Percentiles rank a stretch among this genome's conserved stretches.
phyloP scores from a whole-genome alignment of 2,329 filamentous ascomycete genomes.

The Venturia carpophila region DNA sequence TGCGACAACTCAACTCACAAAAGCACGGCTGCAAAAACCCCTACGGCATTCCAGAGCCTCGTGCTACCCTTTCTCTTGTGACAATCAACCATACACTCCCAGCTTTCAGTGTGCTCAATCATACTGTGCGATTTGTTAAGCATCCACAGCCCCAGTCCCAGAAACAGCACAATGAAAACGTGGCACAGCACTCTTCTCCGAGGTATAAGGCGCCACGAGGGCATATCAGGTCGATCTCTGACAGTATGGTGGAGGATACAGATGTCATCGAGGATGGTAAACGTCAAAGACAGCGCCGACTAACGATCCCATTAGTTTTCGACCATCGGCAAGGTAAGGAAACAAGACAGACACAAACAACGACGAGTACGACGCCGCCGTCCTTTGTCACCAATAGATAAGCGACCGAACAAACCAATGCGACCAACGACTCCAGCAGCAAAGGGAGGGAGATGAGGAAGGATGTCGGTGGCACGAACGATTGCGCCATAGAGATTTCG shows the following conservation, averaged over 20 bases:
- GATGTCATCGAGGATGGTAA: neutral
- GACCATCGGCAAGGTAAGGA: neutral
- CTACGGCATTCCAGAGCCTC: neutral
- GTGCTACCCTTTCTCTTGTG: neutral
- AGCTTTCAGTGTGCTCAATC: neutral
- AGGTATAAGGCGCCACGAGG: neutral
- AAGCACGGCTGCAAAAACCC: neutral
- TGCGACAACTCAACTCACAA: neutral
- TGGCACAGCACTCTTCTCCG: slow-evolving; percentile 6
- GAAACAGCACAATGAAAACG: neutral
- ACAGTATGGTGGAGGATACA: neutral
- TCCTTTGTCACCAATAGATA: neutral
- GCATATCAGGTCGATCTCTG: neutral
- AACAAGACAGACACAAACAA: neutral
- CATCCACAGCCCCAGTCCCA: neutral
- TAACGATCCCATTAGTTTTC: neutral
- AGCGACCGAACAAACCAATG: neutral
- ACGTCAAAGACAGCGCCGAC: neutral
- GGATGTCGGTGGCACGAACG: neutral
- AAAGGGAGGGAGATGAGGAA: neutral
- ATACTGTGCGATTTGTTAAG: neutral
- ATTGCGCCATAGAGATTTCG: neutral
- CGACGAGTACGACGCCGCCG: neutral
- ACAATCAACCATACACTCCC: neutral
- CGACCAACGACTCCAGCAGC: neutral